Evolutionary conservation across 371 early-diverging fungal species (phyloP).

Genomic region (Mucor piriformis): DNA sequence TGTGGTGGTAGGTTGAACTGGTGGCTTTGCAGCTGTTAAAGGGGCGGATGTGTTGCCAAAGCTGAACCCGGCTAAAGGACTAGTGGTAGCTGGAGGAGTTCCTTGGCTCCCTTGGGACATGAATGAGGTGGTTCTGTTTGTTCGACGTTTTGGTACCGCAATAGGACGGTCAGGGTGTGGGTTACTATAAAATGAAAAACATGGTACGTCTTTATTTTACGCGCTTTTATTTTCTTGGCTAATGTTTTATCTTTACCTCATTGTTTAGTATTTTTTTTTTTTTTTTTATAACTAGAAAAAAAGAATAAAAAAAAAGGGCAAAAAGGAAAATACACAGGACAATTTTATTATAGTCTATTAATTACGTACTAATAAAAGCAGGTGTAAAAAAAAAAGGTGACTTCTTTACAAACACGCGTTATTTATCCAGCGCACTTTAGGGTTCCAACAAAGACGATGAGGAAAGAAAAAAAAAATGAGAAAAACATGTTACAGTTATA

Average conservation of each 20-base stretch:
- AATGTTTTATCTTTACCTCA: background rate
- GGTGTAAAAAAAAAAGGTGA: no score
- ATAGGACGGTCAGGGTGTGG: slow-evolving; percentile 20
- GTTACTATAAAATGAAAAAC: slow-evolving; percentile 1
- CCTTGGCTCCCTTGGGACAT: slow-evolving; percentile 17
- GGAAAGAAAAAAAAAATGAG: background rate
- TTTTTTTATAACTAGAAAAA: no score
- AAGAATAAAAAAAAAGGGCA: no score
- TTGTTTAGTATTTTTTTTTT: background rate
- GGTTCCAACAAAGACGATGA: background rate
- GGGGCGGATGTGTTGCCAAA: slow-evolving; percentile 6
- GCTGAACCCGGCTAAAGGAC: slow-evolving; percentile 15
- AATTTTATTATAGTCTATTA: no score
- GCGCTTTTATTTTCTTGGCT: background rate
- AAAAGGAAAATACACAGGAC: no score
- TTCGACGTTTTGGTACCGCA: slow-evolving; percentile 20
- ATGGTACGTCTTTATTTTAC: background rate
- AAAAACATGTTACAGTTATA: background rate
- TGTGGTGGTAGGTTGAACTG: background rate
- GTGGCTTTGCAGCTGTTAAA: slow-evolving; percentile 1
- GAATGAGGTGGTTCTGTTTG: slow-evolving; percentile 17
- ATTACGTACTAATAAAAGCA: no score
- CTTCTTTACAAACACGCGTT: no score
- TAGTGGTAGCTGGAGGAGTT: background rate
- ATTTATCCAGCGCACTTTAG: no score